Conservation (phyloP, 192 early-diverging fungal genomes). For the Helicostylum pulchrum region DNA sequence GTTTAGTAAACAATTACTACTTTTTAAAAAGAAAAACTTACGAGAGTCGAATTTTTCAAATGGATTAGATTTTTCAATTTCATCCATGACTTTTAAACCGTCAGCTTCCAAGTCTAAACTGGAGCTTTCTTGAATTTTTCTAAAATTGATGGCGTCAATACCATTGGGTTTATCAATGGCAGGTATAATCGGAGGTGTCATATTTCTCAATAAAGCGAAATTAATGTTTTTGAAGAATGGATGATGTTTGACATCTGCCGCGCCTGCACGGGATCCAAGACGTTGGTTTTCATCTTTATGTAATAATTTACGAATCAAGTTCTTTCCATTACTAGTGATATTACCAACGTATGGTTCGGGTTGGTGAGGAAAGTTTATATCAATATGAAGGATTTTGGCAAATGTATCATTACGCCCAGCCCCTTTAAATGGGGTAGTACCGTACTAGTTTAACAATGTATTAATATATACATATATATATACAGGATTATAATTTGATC, state of each 20-base stretch:
- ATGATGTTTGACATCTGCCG: slow-evolving; percentile 90
- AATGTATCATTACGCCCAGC: slow-evolving; percentile 85
- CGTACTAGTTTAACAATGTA: slow-evolving; percentile 49
- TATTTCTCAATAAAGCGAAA: slow-evolving; percentile 90
- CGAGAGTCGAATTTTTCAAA: slow-evolving; percentile 62
- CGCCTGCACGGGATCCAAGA: slow-evolving; percentile 85
- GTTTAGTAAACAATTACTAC: slow-evolving; percentile 3
- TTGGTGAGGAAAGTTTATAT: slow-evolving; percentile 68
- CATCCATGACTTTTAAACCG: slow-evolving; percentile 26
- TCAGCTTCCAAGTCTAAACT: slow-evolving; percentile 68
- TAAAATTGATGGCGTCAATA: slow-evolving; percentile 67
- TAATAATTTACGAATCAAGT: slow-evolving; percentile 79
- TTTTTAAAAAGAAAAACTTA: slow-evolving; percentile 15
- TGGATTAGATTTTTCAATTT: slow-evolving; percentile 38
- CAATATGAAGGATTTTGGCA: slow-evolving; percentile 78
- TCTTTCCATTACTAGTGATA: slow-evolving; percentile 52
- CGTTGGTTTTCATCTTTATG: slow-evolving; percentile 88
- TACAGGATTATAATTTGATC: neutral
- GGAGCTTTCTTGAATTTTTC: slow-evolving; percentile 58
- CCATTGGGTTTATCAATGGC: slow-evolving; percentile 44
- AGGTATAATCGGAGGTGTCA: slow-evolving; percentile 83
- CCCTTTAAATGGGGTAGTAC: slow-evolving; percentile 97
- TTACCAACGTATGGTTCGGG: slow-evolving; percentile 6
- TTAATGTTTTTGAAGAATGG: slow-evolving; percentile 86
- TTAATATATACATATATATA: neutral